These are phyloP conservation scores for Saccharomycopsis sp. DNA, from an alignment of 805 yeast genomes.

Conservation along the genomic window DNA sequence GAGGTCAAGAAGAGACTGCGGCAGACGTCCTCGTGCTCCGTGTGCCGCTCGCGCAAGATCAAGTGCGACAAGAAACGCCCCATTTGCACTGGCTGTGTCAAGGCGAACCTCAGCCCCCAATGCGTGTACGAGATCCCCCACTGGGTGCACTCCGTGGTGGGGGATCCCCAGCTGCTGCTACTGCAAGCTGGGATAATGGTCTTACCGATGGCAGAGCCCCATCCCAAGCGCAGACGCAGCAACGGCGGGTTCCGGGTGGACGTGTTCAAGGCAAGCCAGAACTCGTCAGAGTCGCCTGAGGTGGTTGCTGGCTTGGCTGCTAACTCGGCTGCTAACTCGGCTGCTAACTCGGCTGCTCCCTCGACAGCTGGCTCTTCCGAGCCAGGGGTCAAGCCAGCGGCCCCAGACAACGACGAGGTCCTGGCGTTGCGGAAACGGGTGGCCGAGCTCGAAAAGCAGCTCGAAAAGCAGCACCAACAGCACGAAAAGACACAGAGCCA, in stretches of 20 bases:
- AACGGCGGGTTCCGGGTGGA: too few species aligned
- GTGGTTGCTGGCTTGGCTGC: too few species aligned
- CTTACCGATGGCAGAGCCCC: too few species aligned
- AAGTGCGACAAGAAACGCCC: constrained; percentile 20
- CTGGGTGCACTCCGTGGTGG: constrained; percentile 15
- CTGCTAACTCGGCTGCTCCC: too few species aligned
- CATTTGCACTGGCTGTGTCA: constrained; percentile 11
- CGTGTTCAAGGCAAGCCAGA: too few species aligned
- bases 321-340: too few species aligned
- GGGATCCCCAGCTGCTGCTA: too few species aligned
- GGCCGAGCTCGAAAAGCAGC: neutral
- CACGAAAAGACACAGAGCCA: neutral
- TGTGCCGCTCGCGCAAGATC: constrained; percentile 29
- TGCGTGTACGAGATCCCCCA: constrained; percentile 17
- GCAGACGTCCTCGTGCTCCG: constrained; percentile 28
- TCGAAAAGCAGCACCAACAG: neutral
- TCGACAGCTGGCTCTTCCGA: too few species aligned
- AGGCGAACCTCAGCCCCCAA: neutral
- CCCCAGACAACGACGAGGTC: too few species aligned
- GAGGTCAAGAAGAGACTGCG: constrained; percentile 9
- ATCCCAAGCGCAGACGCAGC: too few species aligned
- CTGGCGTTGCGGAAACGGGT: neutral
- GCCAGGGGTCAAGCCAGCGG: neutral
- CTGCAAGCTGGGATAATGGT: too few species aligned
- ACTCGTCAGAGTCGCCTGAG: too few species aligned